Evolutionary conservation across 108 stramenopile genomes (phyloP).

Genomic region (Heterococcus sp.): DNA sequence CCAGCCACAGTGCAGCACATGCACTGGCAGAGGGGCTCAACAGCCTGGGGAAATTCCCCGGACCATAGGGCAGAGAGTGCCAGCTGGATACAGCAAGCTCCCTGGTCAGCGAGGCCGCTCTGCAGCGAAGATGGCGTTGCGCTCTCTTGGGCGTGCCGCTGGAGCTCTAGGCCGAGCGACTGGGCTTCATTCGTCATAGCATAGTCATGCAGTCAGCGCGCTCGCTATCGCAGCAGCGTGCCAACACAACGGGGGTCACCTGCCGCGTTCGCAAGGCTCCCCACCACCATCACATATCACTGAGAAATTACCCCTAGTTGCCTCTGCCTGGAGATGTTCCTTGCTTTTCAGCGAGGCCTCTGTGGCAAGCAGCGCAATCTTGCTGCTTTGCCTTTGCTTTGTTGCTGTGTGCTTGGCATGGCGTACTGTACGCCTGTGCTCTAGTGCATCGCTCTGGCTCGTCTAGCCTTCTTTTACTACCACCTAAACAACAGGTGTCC

Average conservation of each 20-base stretch:
- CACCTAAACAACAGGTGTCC: too few relatives aligned
- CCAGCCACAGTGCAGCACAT: too few relatives aligned
- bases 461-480: too few relatives aligned
- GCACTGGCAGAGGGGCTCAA: too few relatives aligned
- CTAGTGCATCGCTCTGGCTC: too few relatives aligned
- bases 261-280: not conserved
- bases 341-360: not conserved
- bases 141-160: not conserved
- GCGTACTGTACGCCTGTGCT: too few relatives aligned
- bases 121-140: not conserved
- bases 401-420: too few relatives aligned
- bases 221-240: not conserved
- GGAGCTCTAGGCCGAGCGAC: not conserved
- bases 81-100: constrained; percentile 1
- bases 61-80: not conserved
- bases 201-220: not conserved
- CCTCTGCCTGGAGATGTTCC: not conserved
- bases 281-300: not conserved
- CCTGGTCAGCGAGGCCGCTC: not conserved
- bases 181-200: not conserved
- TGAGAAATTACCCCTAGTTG: not conserved
- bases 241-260: not conserved
- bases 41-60: constrained; percentile 1
- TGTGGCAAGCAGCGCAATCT: too few relatives aligned
- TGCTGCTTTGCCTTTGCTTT: too few relatives aligned